These are phyloP conservation scores for Exophiala spinifera DNA, from an alignment of 2,329 filamentous ascomycete genomes.

Conservation along the genomic window DNA sequence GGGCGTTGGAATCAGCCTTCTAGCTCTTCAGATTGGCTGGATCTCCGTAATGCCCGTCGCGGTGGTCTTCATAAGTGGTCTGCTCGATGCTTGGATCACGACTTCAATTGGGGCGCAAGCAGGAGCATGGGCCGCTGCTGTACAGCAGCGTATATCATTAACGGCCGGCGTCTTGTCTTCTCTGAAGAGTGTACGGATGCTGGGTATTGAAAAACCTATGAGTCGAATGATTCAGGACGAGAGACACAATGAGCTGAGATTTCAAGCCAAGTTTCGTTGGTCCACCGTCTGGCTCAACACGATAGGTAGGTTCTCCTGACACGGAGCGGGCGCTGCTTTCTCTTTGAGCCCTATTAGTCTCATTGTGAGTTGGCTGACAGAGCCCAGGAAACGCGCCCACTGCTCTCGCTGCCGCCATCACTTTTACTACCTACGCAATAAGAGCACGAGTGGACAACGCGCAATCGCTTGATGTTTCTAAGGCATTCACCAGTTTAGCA, in stretches of 20 bases:
- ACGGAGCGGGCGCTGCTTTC: no score
- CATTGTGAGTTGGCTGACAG: background rate
- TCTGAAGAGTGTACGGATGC: constrained; percentile 44
- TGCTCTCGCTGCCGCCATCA: constrained; percentile 14
- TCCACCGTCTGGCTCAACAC: constrained; percentile 5
- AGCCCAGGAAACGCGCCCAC: constrained; percentile 5
- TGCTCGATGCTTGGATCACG: background rate
- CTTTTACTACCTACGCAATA: constrained; percentile 29
- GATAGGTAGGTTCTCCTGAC: background rate
- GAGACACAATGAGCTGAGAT: constrained; percentile 5
- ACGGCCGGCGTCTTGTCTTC: constrained; percentile 40
- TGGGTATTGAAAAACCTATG: constrained; percentile 34
- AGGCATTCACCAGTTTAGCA: constrained; percentile 32
- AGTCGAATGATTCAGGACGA: background rate
- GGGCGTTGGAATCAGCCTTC: constrained; percentile 4
- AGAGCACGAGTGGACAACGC: constrained; percentile 19
- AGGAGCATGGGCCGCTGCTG: constrained; percentile 41
- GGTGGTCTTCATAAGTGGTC: constrained; percentile 1
- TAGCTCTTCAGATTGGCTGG: constrained; percentile 11
- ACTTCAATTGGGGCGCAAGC: constrained; percentile 27
- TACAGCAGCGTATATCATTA: constrained; percentile 42
- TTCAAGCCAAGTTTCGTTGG: background rate
- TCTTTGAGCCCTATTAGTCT: no score
- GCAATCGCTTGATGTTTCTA: constrained; percentile 25
- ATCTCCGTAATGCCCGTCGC: constrained; percentile 10